These are phyloP conservation scores for Podaxis mareebaensis DNA, from an alignment of 768 basidiomycete genomes.

Conservation along the genomic window DNA sequence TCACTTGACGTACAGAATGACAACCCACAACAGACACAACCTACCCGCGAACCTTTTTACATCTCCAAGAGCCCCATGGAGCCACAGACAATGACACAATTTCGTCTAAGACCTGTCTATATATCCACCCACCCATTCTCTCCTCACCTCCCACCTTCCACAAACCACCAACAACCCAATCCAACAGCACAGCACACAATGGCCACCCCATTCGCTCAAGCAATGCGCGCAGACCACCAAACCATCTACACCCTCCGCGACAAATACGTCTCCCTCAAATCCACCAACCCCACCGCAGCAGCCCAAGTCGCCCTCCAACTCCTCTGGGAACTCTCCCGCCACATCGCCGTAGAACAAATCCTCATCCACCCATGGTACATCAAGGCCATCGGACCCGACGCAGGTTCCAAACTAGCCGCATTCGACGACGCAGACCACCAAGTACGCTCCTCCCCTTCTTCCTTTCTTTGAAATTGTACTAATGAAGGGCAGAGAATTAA, in stretches of 20 bases:
- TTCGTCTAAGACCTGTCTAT: too few species aligned
- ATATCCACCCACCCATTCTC: too few species aligned
- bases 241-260: constrained; percentile 10
- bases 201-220: not conserved
- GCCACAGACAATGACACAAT: too few species aligned
- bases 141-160: not conserved
- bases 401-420: not conserved
- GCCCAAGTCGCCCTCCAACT: not conserved
- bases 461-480: too few species aligned
- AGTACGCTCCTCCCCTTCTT: not conserved
- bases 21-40: too few species aligned
- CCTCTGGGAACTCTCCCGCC: constrained; percentile 12
- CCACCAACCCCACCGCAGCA: not conserved
- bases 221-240: constrained; percentile 5
- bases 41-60: too few species aligned
- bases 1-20: too few species aligned
- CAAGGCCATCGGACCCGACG: not conserved
- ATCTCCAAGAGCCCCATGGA: too few species aligned
- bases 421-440: not conserved
- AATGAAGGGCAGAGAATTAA: not conserved
- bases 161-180: not conserved
- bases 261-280: not conserved
- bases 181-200: not conserved
- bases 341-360: constrained; percentile 7
- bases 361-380: constrained; percentile 11